phyloP scores from a whole-genome alignment of 2,329 filamentous ascomycete genomes.

The Cryphonectria radicalis region DNA sequence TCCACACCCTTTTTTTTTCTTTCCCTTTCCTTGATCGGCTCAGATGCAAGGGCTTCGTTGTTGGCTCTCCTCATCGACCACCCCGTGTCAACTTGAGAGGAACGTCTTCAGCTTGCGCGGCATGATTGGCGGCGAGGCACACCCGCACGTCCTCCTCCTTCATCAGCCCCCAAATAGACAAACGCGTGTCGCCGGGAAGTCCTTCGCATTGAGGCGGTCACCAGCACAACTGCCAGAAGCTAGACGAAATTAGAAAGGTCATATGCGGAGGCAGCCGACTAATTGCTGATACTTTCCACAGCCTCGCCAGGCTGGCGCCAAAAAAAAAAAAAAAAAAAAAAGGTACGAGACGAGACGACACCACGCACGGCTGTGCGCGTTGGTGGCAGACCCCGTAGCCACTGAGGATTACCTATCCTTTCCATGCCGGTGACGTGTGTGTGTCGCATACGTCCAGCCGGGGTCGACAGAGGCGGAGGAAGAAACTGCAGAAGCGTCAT shows the following conservation, averaged over 20 bases:
- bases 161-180: not conserved
- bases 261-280: slow-evolving; percentile 19
- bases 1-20: not conserved
- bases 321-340: not conserved
- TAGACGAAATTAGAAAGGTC: slow-evolving; percentile 20
- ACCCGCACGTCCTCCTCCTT: not conserved
- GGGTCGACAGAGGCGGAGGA: not conserved
- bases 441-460: not conserved
- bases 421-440: not conserved
- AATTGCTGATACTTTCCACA: slow-evolving; percentile 3
- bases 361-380: not conserved
- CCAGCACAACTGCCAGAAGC: slow-evolving; percentile 4
- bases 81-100: not conserved
- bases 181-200: slow-evolving; percentile 21
- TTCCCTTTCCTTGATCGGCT: no score
- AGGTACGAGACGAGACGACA: slow-evolving; percentile 3
- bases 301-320: slow-evolving; percentile 19
- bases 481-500: not conserved
- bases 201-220: slow-evolving; percentile 19
- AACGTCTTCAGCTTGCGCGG: not conserved
- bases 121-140: slow-evolving; percentile 35
- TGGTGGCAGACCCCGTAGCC: not conserved
- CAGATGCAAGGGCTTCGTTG: not conserved
- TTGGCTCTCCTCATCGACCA: not conserved
- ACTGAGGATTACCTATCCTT: not conserved